A percentile compares a stretch with the other conserved stretches of the same genome.
Evolutionary conservation across 306 rosid species (phyloP).

Genomic region (Cicer judaicum): DNA sequence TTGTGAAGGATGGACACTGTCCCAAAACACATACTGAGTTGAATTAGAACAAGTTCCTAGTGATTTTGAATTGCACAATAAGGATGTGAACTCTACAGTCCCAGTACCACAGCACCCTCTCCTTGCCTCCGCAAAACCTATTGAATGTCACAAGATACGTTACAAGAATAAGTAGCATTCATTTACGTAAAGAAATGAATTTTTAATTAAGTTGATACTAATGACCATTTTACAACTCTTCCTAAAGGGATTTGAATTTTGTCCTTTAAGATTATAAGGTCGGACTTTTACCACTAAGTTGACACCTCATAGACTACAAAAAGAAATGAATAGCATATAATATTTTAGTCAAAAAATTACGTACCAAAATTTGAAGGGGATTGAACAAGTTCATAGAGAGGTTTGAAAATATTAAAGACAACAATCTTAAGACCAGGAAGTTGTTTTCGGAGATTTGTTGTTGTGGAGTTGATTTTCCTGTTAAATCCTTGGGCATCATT

Average conservation of each 20-base stretch:
- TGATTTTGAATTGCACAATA: slow-evolving; percentile 77
- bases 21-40: slow-evolving; percentile 90
- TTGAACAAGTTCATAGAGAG: slow-evolving; percentile 73
- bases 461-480: slow-evolving; percentile 69
- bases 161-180: slow-evolving; percentile 4
- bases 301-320: too few relatives aligned
- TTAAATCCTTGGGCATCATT: slow-evolving; percentile 78
- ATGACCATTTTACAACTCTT: too few relatives aligned
- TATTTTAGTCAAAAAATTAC: slow-evolving; percentile 20
- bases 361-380: slow-evolving; percentile 84
- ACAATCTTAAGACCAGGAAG: slow-evolving; percentile 77
- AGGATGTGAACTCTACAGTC: slow-evolving; percentile 64
- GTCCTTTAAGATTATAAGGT: too few relatives aligned
- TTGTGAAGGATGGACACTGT: slow-evolving; percentile 88
- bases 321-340: neutral
- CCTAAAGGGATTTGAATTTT: too few relatives aligned
- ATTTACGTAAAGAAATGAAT: neutral
- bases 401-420: slow-evolving; percentile 76
- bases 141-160: slow-evolving; percentile 1
- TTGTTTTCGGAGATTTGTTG: slow-evolving; percentile 68
- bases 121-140: slow-evolving; percentile 78
- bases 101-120: slow-evolving; percentile 95
- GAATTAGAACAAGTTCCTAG: slow-evolving; percentile 87
- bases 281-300: too few relatives aligned
- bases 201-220: too few relatives aligned